phyloP scores from a whole-genome alignment of 1,139 yeast genomes.

The Yamadazyma oceani region DNA sequence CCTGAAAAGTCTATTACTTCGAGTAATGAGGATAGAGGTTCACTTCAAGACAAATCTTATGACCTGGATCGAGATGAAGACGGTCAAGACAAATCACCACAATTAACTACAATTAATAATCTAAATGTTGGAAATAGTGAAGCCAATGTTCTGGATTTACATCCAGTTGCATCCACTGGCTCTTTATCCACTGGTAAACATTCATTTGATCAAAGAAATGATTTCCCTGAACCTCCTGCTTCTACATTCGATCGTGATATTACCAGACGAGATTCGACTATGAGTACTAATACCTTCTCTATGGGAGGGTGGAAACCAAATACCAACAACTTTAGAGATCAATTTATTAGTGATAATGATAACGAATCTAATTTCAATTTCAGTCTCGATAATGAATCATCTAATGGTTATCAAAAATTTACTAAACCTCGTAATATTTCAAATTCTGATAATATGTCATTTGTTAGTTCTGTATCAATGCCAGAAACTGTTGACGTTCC shows the following conservation, averaged over 20 bases:
- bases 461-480: constrained; percentile 31
- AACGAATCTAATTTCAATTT: constrained; percentile 40
- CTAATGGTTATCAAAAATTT: constrained; percentile 31
- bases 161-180: constrained; percentile 34
- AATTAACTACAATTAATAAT: neutral
- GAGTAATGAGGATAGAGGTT: no score
- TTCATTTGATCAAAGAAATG: constrained; percentile 22
- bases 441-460: constrained; percentile 26
- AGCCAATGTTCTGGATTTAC: constrained; percentile 16
- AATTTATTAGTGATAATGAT: constrained; percentile 49
- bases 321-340: constrained; percentile 49
- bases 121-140: neutral
- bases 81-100: neutral
- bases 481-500: constrained; percentile 47
- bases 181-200: constrained; percentile 41
- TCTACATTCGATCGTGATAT: constrained; percentile 11
- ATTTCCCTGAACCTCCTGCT: constrained; percentile 7
- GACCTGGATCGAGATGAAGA: no score
- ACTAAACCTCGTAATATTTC: constrained; percentile 31
- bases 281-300: constrained; percentile 40
- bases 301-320: constrained; percentile 57
- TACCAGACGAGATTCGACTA: constrained; percentile 35
- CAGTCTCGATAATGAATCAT: constrained; percentile 26
- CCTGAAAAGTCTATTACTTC: neutral
- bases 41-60: no score